phyloP scores from a whole-genome alignment of 352 stramenopile species.

The Phytophthora pistaciae region DNA sequence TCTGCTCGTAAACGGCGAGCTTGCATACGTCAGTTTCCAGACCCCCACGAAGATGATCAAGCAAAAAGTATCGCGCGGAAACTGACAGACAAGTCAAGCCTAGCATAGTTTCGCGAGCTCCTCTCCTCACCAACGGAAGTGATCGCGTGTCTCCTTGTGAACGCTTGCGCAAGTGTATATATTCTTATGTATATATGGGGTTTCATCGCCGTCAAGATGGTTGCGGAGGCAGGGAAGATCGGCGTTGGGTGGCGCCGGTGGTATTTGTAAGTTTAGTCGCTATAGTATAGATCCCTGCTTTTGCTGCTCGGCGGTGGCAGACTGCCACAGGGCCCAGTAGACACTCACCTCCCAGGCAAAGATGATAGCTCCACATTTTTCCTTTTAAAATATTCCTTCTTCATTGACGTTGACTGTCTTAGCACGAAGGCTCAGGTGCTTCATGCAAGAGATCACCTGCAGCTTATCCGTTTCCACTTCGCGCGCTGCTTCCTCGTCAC shows the following conservation, averaged over 20 bases:
- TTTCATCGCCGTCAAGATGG: conserved; percentile 15
- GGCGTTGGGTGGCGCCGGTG: conserved; percentile 6
- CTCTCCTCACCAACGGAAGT: conserved; percentile 44
- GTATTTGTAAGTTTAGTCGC: conserved; percentile 54
- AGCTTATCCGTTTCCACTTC: conserved; percentile 55
- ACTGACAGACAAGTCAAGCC: conserved; percentile 28
- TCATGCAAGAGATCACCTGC: conserved; percentile 78
- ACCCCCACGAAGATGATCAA: conserved; percentile 7
- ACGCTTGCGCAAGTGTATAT: conserved; percentile 46
- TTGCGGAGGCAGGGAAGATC: conserved; percentile 32
- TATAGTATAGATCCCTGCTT: conserved; percentile 46
- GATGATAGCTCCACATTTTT: conserved; percentile 5
- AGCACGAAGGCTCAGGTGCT: conserved; percentile 67
- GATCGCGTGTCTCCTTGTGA: conserved; percentile 26
- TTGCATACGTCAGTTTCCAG: conserved; percentile 12
- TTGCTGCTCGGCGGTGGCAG: neutral
- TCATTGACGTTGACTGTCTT: conserved; percentile 31
- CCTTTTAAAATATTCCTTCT: conserved; percentile 26
- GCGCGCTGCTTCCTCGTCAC: conserved; percentile 48
- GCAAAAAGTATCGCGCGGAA: conserved; percentile 13
- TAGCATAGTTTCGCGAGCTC: conserved; percentile 15
- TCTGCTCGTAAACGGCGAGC: conserved; percentile 69
- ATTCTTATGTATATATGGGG: conserved; percentile 47
- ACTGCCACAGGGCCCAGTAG: neutral
- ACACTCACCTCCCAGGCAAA: conserved; percentile 8